A percentile compares a stretch with the other conserved stretches of the same genome.
Conservation (phyloP, 2,329 filamentous ascomycete genomes). For the Didymellaceae sp. region DNA sequence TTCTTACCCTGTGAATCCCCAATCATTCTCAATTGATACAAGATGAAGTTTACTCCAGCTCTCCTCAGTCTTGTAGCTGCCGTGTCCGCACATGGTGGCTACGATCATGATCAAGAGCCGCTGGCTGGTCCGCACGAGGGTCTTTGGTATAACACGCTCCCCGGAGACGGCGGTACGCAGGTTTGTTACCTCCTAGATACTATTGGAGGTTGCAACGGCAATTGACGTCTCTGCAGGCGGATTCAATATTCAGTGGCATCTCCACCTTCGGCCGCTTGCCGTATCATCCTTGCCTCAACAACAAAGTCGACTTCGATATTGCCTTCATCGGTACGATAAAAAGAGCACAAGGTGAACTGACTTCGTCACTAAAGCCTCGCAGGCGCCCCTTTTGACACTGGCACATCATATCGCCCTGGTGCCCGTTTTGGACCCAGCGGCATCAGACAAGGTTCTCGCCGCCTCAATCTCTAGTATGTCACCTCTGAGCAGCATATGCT, state of each 20-base stretch:
- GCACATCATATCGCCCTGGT: conserved; percentile 83
- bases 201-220: neutral
- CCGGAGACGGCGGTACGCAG: conserved; percentile 84
- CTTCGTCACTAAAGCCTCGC: conserved; percentile 36
- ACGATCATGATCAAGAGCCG: conserved; percentile 64
- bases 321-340: conserved; percentile 66
- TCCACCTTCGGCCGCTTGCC: conserved; percentile 82
- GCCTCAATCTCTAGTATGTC: conserved; percentile 84
- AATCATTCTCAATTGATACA: too few relatives aligned
- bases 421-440: conserved; percentile 84
- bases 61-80: conserved; percentile 54
- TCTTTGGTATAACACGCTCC: conserved; percentile 83
- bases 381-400: conserved; percentile 83
- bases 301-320: conserved; percentile 78
- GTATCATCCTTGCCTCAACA: conserved; percentile 78
- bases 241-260: conserved; percentile 88
- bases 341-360: too few relatives aligned
- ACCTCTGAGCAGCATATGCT: conserved; percentile 47
- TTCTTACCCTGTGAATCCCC: neutral
- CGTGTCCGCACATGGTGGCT: conserved; percentile 65
- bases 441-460: conserved; percentile 83
- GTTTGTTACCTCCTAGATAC: conserved; percentile 52
- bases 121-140: conserved; percentile 71
- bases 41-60: conserved; percentile 40
- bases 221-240: conserved; percentile 63